Conservation (phyloP, 352 stramenopile species). For the Elongisporangium prolatum region DNA sequence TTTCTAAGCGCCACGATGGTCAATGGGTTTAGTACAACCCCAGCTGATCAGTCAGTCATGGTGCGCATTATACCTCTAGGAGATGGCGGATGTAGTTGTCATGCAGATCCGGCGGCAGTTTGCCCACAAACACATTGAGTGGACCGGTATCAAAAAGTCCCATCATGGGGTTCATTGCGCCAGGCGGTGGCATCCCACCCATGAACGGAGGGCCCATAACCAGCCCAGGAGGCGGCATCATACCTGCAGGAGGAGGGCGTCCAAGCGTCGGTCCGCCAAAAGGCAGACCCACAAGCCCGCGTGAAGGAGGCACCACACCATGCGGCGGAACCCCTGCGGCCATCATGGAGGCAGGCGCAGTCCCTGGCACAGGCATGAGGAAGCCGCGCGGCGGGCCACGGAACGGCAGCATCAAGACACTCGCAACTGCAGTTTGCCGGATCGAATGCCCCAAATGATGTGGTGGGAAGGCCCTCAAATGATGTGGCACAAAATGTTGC, state of each 20-base stretch:
- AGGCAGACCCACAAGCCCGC: background rate
- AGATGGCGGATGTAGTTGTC: conserved; percentile 49
- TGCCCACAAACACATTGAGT: conserved; percentile 46
- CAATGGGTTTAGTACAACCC: background rate
- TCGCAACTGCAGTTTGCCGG: too few relatives aligned
- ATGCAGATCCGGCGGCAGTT: conserved; percentile 45
- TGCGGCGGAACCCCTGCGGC: conserved; percentile 42
- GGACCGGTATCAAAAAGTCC: conserved; percentile 18
- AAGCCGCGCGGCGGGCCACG: conserved; percentile 1
- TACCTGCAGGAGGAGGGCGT: background rate
- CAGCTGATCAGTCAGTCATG: background rate
- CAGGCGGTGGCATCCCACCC: background rate
- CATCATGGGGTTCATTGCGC: conserved; percentile 1
- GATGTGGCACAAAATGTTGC: background rate
- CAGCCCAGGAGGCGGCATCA: conserved; percentile 3
- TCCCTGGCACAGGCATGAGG: conserved; percentile 9
- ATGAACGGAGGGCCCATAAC: conserved; percentile 3
- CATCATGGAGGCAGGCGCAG: conserved; percentile 31
- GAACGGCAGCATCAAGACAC: background rate
- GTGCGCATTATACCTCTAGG: conserved; percentile 27
- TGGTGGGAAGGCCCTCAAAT: background rate
- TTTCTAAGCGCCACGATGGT: conserved; percentile 10
- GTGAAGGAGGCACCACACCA: conserved; percentile 2
- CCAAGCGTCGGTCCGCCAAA: background rate
- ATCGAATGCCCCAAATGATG: background rate